These are phyloP conservation scores for Citrus hindsii DNA, from an alignment of 345 rosid genomes.

Conservation along the genomic window DNA sequence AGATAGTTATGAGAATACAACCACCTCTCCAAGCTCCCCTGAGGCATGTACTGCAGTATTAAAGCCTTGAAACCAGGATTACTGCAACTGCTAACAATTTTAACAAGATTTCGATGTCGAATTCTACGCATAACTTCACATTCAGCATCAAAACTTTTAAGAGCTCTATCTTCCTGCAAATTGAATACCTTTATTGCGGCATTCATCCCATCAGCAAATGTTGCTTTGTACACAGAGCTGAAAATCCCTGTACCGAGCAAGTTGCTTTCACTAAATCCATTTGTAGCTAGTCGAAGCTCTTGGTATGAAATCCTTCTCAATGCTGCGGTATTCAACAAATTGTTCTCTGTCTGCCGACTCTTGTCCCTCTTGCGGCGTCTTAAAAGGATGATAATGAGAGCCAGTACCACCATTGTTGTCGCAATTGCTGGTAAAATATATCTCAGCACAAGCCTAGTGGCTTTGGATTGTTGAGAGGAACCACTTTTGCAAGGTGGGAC, in stretches of 20 bases:
- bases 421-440: conserved; percentile 1
- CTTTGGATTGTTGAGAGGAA: neutral
- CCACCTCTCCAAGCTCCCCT: neutral
- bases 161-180: neutral
- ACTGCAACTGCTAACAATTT: neutral
- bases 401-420: neutral
- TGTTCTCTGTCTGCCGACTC: too few species aligned
- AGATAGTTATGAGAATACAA: neutral
- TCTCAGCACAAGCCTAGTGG: neutral
- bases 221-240: neutral
- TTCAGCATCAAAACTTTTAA: neutral
- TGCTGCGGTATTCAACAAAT: neutral
- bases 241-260: conserved; percentile 3
- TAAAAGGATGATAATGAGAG: neutral
- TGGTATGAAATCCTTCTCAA: neutral
- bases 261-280: neutral
- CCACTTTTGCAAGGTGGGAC: neutral
- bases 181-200: neutral
- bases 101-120: neutral
- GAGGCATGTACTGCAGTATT: neutral
- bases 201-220: neutral
- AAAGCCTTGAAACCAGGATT: neutral
- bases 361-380: too few species aligned
- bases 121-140: neutral
- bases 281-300: neutral